These are phyloP conservation scores for Aspergillus thermomutatus DNA, from an alignment of 2,329 filamentous ascomycete genomes.

Conservation along the genomic window DNA sequence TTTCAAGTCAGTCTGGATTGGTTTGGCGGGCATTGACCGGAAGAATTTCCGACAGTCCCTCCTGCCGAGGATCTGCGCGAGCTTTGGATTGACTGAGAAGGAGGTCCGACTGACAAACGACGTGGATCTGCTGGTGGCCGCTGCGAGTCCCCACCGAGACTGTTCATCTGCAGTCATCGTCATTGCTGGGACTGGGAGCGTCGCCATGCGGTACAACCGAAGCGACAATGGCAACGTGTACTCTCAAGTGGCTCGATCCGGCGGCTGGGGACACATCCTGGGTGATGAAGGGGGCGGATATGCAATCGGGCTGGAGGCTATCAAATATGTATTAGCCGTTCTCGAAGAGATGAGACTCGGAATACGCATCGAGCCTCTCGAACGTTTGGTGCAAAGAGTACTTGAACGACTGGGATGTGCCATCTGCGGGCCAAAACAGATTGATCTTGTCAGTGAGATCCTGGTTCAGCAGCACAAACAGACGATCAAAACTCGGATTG, in stretches of 20 bases:
- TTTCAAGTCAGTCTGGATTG: slow-evolving; percentile 38
- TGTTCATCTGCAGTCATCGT: slow-evolving; percentile 31
- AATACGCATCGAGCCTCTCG: background rate
- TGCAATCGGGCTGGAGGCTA: slow-evolving; percentile 37
- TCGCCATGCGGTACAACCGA: slow-evolving; percentile 39
- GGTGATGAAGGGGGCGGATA: slow-evolving; percentile 46
- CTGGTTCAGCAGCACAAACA: slow-evolving; percentile 7
- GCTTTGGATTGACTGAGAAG: slow-evolving; percentile 24
- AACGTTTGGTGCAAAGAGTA: slow-evolving; percentile 12
- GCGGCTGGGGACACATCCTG: slow-evolving; percentile 45
- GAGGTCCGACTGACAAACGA: slow-evolving; percentile 37
- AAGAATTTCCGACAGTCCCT: slow-evolving; percentile 27
- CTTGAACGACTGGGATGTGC: slow-evolving; percentile 12
- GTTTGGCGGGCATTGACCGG: slow-evolving; percentile 41
- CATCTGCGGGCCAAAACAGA: background rate
- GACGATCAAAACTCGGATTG: slow-evolving; percentile 16
- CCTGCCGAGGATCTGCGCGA: slow-evolving; percentile 21
- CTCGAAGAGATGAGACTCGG: slow-evolving; percentile 26
- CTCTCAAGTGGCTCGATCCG: slow-evolving; percentile 32
- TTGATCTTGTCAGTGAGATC: slow-evolving; percentile 17
- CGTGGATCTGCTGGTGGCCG: slow-evolving; percentile 38
- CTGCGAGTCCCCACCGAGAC: slow-evolving; percentile 13
- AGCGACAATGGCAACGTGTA: slow-evolving; percentile 11
- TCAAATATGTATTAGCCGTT: slow-evolving; percentile 30
- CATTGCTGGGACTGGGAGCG: slow-evolving; percentile 44